A percentile compares a stretch with the other conserved stretches of the same genome.
Evolutionary conservation across 2,329 filamentous ascomycete species (phyloP).

Genomic region (Chaetomiaceae sp.): DNA sequence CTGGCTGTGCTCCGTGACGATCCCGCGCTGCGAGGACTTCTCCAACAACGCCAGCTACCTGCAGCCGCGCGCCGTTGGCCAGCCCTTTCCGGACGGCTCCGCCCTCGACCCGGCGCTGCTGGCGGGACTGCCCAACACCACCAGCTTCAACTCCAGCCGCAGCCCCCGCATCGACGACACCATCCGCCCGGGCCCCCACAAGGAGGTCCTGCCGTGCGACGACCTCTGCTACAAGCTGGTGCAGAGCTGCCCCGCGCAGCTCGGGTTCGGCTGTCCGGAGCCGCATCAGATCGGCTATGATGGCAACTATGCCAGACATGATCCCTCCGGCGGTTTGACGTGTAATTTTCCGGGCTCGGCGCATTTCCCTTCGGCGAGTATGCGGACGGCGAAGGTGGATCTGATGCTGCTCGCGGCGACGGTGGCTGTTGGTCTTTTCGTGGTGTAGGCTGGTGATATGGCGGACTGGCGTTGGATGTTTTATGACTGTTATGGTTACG

Average conservation of each 20-base stretch:
- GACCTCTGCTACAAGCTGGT: constrained; percentile 84
- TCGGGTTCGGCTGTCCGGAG: constrained; percentile 71
- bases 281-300: constrained; percentile 36
- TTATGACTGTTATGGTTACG: background rate
- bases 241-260: constrained; percentile 69
- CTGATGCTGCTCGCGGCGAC: constrained; percentile 20
- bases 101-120: constrained; percentile 34
- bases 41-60: constrained; percentile 46
- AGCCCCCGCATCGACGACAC: constrained; percentile 64
- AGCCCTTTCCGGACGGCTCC: constrained; percentile 65
- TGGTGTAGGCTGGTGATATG: background rate
- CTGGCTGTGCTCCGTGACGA: constrained; percentile 91
- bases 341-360: constrained; percentile 60
- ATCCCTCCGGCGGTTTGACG: constrained; percentile 27
- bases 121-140: constrained; percentile 25
- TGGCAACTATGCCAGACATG: constrained; percentile 38
- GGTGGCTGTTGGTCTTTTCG: background rate
- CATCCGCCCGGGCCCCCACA: constrained; percentile 82
- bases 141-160: constrained; percentile 52
- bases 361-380: constrained; percentile 39
- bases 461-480: background rate
- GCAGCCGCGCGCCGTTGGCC: constrained; percentile 64
- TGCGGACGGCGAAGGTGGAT: constrained; percentile 19
- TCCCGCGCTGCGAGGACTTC: constrained; percentile 88
- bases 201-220: constrained; percentile 82